Evolutionary conservation across 768 basidiomycete species (phyloP).

Genomic region (Coprinopsis marcescibilis): DNA sequence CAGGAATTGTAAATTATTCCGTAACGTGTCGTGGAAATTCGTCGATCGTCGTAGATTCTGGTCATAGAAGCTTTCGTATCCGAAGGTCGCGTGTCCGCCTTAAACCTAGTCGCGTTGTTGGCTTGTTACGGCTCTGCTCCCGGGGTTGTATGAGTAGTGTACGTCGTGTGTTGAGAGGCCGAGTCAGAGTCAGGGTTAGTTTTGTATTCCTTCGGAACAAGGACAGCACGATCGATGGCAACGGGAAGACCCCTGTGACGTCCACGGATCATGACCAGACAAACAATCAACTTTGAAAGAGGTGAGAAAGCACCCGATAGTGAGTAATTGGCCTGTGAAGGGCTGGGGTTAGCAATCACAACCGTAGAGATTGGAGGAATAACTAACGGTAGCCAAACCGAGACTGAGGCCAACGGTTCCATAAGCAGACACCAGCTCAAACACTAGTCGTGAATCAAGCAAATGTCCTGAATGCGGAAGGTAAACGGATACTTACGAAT

Average conservation of each 20-base stretch:
- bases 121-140: no score
- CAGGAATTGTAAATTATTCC: no score
- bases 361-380: not conserved
- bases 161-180: no score
- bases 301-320: slow-evolving; percentile 73
- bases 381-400: slow-evolving; percentile 67
- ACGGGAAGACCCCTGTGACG: slow-evolving; percentile 85
- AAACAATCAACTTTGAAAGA: slow-evolving; percentile 83
- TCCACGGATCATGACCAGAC: slow-evolving; percentile 89
- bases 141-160: no score
- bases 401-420: slow-evolving; percentile 87
- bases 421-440: slow-evolving; percentile 85
- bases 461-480: not conserved
- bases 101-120: no score
- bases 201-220: slow-evolving; percentile 67
- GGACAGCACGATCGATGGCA: slow-evolving; percentile 82
- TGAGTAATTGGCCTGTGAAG: slow-evolving; percentile 68
- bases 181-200: slow-evolving; percentile 2
- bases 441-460: slow-evolving; percentile 40
- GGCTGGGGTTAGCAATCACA: not conserved
- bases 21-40: no score
- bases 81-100: no score
- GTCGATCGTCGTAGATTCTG: no score
- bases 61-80: no score
- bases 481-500: slow-evolving; percentile 45